phyloP scores from a whole-genome alignment of 805 yeast genomes.

The Brettanomyces sp. region DNA sequence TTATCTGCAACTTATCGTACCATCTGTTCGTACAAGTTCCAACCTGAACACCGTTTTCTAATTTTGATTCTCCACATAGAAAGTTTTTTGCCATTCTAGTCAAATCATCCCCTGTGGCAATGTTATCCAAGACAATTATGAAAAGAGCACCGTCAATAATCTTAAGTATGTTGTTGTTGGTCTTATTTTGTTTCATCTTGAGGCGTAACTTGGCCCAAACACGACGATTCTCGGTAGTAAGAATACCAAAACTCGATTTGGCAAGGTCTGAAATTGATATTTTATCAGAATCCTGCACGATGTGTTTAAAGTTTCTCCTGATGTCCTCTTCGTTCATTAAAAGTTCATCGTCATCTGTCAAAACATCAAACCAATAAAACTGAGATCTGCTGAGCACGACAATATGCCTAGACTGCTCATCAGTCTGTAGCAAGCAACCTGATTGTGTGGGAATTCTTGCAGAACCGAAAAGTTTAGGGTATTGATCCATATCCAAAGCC shows the following conservation, averaged over 20 bases:
- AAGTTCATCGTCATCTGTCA: slow-evolving; percentile 63
- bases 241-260: slow-evolving; percentile 75
- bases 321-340: slow-evolving; percentile 69
- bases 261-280: slow-evolving; percentile 52
- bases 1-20: slow-evolving; percentile 83
- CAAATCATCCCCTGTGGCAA: slow-evolving; percentile 48
- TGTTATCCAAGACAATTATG: slow-evolving; percentile 75
- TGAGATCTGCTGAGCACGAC: slow-evolving; percentile 79
- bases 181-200: slow-evolving; percentile 32
- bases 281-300: slow-evolving; percentile 60
- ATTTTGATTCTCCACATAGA: slow-evolving; percentile 74
- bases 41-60: slow-evolving; percentile 80
- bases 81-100: slow-evolving; percentile 70
- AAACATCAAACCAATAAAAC: slow-evolving; percentile 91
- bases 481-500: slow-evolving; percentile 86
- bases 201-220: slow-evolving; percentile 76
- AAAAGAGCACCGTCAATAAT: slow-evolving; percentile 78
- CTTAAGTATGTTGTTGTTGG: slow-evolving; percentile 61
- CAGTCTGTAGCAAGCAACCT: slow-evolving; percentile 84
- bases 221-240: slow-evolving; percentile 84
- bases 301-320: slow-evolving; percentile 63
- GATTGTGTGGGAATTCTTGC: slow-evolving; percentile 74
- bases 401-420: slow-evolving; percentile 65
- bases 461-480: slow-evolving; percentile 77
- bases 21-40: slow-evolving; percentile 93